phyloP scores from a whole-genome alignment of 2,329 filamentous ascomycete genomes.

The Cercospora sp. region DNA sequence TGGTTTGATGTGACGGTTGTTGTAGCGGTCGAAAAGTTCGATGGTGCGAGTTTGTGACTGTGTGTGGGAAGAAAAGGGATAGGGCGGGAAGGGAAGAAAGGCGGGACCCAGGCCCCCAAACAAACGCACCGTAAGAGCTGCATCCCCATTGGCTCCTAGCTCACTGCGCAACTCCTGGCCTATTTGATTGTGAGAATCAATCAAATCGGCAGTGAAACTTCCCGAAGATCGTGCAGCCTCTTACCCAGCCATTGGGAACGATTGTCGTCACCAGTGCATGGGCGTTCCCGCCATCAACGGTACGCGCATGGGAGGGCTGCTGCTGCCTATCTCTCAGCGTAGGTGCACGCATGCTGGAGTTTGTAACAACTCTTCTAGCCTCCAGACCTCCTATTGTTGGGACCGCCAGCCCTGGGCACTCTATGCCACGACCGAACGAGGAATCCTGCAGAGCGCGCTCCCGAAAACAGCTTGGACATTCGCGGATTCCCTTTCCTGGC shows the following conservation, averaged over 20 bases:
- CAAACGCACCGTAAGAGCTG: background rate
- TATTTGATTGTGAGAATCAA: background rate
- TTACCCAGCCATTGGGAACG: background rate
- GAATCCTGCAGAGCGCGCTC: background rate
- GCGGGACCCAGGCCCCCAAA: background rate
- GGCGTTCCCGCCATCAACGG: background rate
- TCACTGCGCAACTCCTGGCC: background rate
- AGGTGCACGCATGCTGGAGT: background rate
- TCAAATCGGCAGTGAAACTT: background rate
- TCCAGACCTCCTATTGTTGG: background rate
- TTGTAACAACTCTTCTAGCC: background rate
- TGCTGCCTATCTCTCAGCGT: background rate
- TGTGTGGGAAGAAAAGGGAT: slow-evolving; percentile 13
- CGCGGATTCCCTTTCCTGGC: background rate
- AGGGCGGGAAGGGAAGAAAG: slow-evolving; percentile 1
- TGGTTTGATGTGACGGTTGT: background rate
- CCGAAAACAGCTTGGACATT: background rate
- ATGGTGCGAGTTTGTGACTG: slow-evolving; percentile 1
- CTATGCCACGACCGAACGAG: background rate
- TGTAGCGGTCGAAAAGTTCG: slow-evolving; percentile 4
- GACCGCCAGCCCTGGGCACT: background rate
- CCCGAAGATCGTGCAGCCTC: background rate
- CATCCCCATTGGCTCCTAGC: background rate
- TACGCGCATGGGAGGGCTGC: background rate
- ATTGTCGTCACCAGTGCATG: background rate